phyloP scores from a whole-genome alignment of 202 grass and related monocot genomes.

The Musa balbisiana region DNA sequence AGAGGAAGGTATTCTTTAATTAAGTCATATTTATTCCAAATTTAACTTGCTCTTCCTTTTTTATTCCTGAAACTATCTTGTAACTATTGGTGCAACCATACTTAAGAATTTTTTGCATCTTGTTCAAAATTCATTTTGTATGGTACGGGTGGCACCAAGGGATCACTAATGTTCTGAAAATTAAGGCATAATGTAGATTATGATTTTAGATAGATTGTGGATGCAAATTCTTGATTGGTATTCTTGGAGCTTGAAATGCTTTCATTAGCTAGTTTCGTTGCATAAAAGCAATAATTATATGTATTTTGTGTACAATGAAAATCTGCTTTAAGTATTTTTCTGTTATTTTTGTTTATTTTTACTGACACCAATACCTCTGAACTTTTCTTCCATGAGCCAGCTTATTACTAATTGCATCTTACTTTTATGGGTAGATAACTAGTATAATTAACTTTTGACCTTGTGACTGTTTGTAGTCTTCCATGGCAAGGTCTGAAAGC shows the following conservation, averaged over 20 bases:
- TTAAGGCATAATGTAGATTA: too few species aligned
- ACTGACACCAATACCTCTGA: not conserved
- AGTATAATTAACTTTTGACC: slow-evolving; percentile 11
- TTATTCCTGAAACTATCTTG: not conserved
- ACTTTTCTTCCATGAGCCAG: not conserved
- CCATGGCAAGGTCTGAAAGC: slow-evolving; percentile 98
- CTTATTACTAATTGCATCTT: not conserved
- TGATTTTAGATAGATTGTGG: too few species aligned
- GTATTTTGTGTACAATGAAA: not conserved
- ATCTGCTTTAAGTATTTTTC: not conserved
- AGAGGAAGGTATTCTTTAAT: slow-evolving; percentile 58
- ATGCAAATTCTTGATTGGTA: too few species aligned
- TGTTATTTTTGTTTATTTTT: not conserved
- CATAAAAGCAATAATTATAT: not conserved
- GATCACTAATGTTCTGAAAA: too few species aligned
- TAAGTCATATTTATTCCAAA: not conserved
- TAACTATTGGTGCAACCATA: too few species aligned
- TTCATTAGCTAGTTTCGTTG: not conserved
- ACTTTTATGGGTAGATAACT: slow-evolving; percentile 13
- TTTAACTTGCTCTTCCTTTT: slow-evolving; percentile 1
- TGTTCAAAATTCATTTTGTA: not conserved
- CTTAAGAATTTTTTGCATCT: too few species aligned
- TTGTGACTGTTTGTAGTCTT: slow-evolving; percentile 48
- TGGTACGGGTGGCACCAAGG: not conserved
- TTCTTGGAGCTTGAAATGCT: too few species aligned